Evolutionary conservation across 106 monocot genomes (phyloP).

Genomic region (Acanthochlamys bracteata): DNA sequence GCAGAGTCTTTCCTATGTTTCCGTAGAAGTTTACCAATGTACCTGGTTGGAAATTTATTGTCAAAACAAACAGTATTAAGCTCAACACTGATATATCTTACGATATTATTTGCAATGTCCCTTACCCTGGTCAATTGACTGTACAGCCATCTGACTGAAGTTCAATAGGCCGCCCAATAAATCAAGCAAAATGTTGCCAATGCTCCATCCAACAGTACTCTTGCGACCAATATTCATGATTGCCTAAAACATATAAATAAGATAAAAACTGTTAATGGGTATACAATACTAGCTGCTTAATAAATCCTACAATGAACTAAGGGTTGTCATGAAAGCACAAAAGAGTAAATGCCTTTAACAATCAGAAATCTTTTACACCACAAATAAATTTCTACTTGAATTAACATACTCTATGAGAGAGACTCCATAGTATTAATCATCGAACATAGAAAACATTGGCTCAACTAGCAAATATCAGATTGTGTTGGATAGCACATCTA

Average conservation of each 20-base stretch:
- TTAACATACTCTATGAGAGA: too few species aligned
- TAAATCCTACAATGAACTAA: too few species aligned
- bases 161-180: conserved; percentile 4
- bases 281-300: too few species aligned
- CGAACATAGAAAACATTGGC: too few species aligned
- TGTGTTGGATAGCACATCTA: too few species aligned
- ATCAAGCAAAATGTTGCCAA: conserved; percentile 16
- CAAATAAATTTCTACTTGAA: too few species aligned
- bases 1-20: conserved; percentile 44
- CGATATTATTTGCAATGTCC: neutral
- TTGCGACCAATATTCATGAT: conserved; percentile 13
- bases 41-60: conserved; percentile 13
- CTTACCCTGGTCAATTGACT: conserved; percentile 13
- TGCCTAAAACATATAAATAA: neutral
- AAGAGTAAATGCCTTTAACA: too few species aligned
- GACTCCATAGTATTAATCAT: too few species aligned
- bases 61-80: neutral
- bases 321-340: too few species aligned
- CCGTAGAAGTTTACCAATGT: conserved; percentile 43
- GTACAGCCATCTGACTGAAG: conserved; percentile 15
- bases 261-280: too few species aligned
- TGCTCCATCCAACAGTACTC: conserved; percentile 15
- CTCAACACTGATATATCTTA: neutral
- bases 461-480: too few species aligned
- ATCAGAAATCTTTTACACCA: too few species aligned